phyloP scores from a whole-genome alignment of 805 yeast genomes.

The Yarrowia osloensis region DNA sequence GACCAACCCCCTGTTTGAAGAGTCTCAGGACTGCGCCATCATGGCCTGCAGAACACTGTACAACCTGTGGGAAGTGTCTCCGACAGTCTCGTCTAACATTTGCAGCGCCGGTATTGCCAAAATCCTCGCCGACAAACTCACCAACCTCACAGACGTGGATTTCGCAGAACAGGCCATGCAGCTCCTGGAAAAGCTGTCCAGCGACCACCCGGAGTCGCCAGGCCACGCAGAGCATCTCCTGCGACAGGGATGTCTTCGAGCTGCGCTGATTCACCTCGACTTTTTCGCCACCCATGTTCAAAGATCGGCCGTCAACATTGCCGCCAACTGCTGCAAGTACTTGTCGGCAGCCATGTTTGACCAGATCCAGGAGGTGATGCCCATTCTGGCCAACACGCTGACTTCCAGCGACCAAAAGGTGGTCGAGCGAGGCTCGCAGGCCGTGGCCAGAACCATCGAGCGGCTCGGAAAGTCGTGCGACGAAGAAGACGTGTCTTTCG shows the following conservation, averaged over 20 bases:
- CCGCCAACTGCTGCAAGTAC: conserved; percentile 35
- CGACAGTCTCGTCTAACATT: conserved; percentile 62
- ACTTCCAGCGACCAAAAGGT: conserved; percentile 59
- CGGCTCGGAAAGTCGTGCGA: conserved; percentile 44
- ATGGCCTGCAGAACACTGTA: conserved; percentile 82
- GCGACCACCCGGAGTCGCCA: conserved; percentile 32
- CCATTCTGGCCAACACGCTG: conserved; percentile 54
- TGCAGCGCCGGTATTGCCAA: conserved; percentile 67
- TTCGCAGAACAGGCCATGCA: conserved; percentile 86
- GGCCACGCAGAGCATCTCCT: conserved; percentile 44
- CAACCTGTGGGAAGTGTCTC: conserved; percentile 74
- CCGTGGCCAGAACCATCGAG: conserved; percentile 59
- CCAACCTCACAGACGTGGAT: conserved; percentile 82
- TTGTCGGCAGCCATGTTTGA: conserved; percentile 32
- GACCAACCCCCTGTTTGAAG: conserved; percentile 56
- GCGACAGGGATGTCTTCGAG: conserved; percentile 59
- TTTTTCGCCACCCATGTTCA: conserved; percentile 90
- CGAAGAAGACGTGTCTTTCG: conserved; percentile 12
- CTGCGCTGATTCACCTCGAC: conserved; percentile 74
- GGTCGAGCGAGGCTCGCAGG: conserved; percentile 64
- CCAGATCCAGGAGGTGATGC: conserved; percentile 60
- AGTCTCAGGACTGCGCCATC: conserved; percentile 76
- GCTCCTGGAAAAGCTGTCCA: conserved; percentile 43
- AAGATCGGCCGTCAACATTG: conserved; percentile 65
- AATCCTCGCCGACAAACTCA: conserved; percentile 62